Evolutionary conservation across 2,329 filamentous ascomycete species (phyloP), one percentile per base, ranked within the genome.

Genomic region (Plectosphaerella cucumerina): DNA sequence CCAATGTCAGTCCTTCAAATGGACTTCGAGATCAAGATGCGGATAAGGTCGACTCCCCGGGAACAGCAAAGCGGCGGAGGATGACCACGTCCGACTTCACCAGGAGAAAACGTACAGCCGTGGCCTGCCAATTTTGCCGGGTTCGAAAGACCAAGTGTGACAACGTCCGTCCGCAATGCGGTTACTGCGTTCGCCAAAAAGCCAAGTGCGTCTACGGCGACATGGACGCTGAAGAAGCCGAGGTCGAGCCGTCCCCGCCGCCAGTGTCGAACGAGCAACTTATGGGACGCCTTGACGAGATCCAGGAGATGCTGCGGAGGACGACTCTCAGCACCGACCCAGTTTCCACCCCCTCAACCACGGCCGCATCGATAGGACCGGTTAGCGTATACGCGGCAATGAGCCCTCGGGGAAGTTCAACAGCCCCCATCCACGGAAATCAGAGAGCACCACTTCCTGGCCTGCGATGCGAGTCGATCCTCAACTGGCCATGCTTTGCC

Each of bases 111-210:
- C 52, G 52, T 15, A 44, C 52, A 15, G 44, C 44, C 1, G 51
- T 46, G 17, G 52, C 52, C 4, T 52, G 52, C 42, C 33, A 51
- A 10, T 51, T 53, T n/a, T 53, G 49, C 15, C 49, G 52, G 20
- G 35, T 54, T 3, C 50, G 50, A 26, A 54, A 54, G 12, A 52
- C 52, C 10, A 49, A 52, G 39, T 59, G 58, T 43, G 51, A 57
- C 35, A 57, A 56, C 42, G 48, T 41, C 21, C 42, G 50, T 15
- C 53, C 54, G 4, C 46, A 31, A 4, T 58, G 53, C 50, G 48
- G 52, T 18, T 50, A 42, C 35, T 52, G 51, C 42, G 33, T 23
- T 2, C 22, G 35, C 14, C 51, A 53, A 17, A 20, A 39, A 12
- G 53, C 51, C 1, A 49, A 12, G 1, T 55, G 53, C 5, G 31